phyloP scores from a whole-genome alignment of 768 basidiomycete genomes.

The Auriscalpium vulgare region DNA sequence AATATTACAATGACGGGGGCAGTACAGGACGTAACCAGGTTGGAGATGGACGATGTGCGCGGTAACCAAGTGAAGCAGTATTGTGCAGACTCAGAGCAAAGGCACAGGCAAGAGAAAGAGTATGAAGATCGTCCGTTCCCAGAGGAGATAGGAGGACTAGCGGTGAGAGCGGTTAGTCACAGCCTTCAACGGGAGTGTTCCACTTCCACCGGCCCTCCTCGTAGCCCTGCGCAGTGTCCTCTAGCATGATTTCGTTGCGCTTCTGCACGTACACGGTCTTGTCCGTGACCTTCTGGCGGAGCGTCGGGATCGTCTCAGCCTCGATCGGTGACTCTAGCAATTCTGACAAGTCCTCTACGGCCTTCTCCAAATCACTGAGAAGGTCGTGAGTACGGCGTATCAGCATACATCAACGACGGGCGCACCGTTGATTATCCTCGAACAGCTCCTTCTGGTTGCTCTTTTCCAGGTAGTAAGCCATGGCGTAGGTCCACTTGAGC shows the following conservation, averaged over 20 bases:
- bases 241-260: conserved; percentile 89
- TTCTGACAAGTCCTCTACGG: conserved; percentile 93
- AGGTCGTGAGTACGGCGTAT: conserved; percentile 3
- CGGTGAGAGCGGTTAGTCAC: conserved; percentile 31
- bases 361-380: conserved; percentile 80
- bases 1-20: no score
- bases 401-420: neutral
- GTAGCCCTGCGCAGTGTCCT: conserved; percentile 90
- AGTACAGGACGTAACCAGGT: no score
- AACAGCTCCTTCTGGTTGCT: conserved; percentile 93
- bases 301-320: conserved; percentile 65
- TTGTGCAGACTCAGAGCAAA: no score
- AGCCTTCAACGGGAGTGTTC: conserved; percentile 67
- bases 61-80: no score
- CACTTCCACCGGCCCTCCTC: conserved; percentile 79
- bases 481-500: conserved; percentile 98
- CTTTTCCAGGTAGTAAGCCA: conserved; percentile 93
- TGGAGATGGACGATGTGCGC: no score
- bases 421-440: conserved; percentile 91
- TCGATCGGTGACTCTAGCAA: conserved; percentile 89
- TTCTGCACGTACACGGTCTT: conserved; percentile 98
- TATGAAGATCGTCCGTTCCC: no score
- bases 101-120: no score
- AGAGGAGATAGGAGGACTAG: neutral
- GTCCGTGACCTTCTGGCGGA: conserved; percentile 92